Evolutionary conservation across 495 filamentous ascomycete genomes (phyloP), one percentile per base, ranked within the genome.

Genomic region (Neurospora sp.): DNA sequence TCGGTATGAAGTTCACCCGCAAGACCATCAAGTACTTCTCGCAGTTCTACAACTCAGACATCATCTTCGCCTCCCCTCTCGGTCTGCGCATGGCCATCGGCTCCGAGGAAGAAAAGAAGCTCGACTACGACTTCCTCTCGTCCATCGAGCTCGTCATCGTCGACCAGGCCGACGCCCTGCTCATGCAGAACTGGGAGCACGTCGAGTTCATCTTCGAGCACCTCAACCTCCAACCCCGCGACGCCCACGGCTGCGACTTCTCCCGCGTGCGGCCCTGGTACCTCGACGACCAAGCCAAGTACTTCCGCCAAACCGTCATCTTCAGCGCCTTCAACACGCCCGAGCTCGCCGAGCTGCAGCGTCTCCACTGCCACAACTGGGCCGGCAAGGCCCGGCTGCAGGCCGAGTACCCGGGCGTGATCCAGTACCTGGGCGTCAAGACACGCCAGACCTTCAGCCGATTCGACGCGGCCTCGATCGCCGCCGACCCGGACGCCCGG

Each of bases 181-280:
- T 94, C 21, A 98, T 97, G 94, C 96, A 99, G 79, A 97, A 97
- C 82, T 98, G 96, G 96, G 94, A 97, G 77, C 94, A 98, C 82
- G 88, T 97, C 71, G 92, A 94, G 76, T 92, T 90, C 79, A 90
- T 97, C 76, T 92, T 98, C 79, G 89, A 93, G 74, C 94, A 98
- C 81, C 89, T 98, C 69, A 99, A 98, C 81, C 85, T 91, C 59
- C 94, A 96, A 76, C 96, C 95, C 21, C 91, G 89, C 72, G 93
- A 97, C 77, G 89, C 93, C 4, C 96, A 98, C 82, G 94, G 92
- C 74, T 97, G 93, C 77, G 96, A 99, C 84, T 97, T 98, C 81
- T 92, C 90, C 75, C 91, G 96, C 5, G 94, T 98, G 17, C 89
- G 96, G 39, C 88, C 85, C 72, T 98, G 93, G 93, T 98, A 97